phyloP scores from a whole-genome alignment of 2,329 filamentous ascomycete species.

The Diaporthe vexans region DNA sequence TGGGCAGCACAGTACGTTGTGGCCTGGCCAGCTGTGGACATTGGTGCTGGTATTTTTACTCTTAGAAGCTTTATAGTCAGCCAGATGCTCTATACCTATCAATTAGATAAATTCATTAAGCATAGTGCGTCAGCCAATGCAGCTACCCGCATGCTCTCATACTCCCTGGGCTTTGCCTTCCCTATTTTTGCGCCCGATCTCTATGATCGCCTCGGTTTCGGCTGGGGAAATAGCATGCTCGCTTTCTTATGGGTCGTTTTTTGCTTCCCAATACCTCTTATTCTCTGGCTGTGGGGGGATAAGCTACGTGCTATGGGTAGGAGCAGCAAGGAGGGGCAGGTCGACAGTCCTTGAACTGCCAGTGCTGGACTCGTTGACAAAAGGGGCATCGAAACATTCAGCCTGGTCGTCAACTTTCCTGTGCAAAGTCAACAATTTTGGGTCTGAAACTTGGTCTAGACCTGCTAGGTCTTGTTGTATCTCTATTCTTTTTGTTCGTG shows the following conservation, averaged over 20 bases:
- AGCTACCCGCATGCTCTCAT: slow-evolving; percentile 66
- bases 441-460: no score
- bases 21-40: slow-evolving; percentile 69
- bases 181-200: slow-evolving; percentile 66
- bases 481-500: no score
- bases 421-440: no score
- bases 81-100: slow-evolving; percentile 67
- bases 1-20: slow-evolving; percentile 57
- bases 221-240: slow-evolving; percentile 58
- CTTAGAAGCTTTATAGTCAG: slow-evolving; percentile 67
- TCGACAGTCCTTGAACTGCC: background rate
- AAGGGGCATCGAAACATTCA: no score
- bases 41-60: slow-evolving; percentile 66
- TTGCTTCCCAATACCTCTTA: slow-evolving; percentile 56
- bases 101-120: slow-evolving; percentile 62
- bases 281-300: slow-evolving; percentile 42
- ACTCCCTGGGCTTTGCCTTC: slow-evolving; percentile 67
- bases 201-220: slow-evolving; percentile 55
- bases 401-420: no score
- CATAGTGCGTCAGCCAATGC: slow-evolving; percentile 58
- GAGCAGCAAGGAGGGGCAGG: background rate
- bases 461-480: no score
- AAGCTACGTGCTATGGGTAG: slow-evolving; percentile 32
- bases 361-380: no score
- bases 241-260: slow-evolving; percentile 61